These are phyloP conservation scores for Macadamia tetraphylla DNA, from an alignment of 164 flowering plant genomes.

Conservation along the genomic window DNA sequence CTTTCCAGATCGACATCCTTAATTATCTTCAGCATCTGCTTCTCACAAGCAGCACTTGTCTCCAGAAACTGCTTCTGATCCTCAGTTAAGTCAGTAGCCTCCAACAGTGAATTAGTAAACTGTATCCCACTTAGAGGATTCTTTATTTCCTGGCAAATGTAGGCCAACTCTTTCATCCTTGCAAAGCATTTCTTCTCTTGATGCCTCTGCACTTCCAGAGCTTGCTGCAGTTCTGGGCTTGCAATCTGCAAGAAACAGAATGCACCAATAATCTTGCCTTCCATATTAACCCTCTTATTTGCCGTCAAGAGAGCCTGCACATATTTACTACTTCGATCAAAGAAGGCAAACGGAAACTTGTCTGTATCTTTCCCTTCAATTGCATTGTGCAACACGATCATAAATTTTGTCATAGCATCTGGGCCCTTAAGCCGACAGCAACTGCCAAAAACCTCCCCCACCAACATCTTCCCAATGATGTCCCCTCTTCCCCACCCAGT, in stretches of 20 bases:
- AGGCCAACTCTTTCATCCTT: slow-evolving; percentile 84
- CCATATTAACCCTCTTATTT: slow-evolving; percentile 75
- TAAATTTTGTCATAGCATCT: slow-evolving; percentile 84
- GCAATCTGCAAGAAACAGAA: slow-evolving; percentile 95
- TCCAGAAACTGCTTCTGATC: slow-evolving; percentile 92
- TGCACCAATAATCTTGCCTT: slow-evolving; percentile 77
- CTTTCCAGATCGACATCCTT: slow-evolving; percentile 61
- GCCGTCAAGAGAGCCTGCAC: slow-evolving; percentile 91
- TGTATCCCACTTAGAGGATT: slow-evolving; percentile 84
- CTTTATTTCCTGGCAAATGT: slow-evolving; percentile 83
- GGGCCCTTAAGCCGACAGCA: slow-evolving; percentile 83
- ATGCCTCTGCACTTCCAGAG: slow-evolving; percentile 65
- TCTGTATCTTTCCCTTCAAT: slow-evolving; percentile 82
- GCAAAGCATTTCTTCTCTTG: slow-evolving; percentile 64
- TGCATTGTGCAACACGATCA: slow-evolving; percentile 86
- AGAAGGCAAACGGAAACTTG: slow-evolving; percentile 71
- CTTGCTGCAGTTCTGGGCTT: slow-evolving; percentile 84
- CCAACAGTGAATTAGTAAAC: slow-evolving; percentile 75
- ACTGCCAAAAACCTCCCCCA: slow-evolving; percentile 89
- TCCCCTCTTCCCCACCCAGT: slow-evolving; percentile 79
- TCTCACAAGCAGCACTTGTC: slow-evolving; percentile 92
- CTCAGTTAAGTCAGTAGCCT: slow-evolving; percentile 64
- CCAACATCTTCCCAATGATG: slow-evolving; percentile 75
- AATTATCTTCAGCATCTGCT: slow-evolving; percentile 76
- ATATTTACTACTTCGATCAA: slow-evolving; percentile 62